These are phyloP conservation scores for Ophiostoma novo-ulmi DNA, from an alignment of 2,329 filamentous ascomycete species.

Conservation along the genomic window DNA sequence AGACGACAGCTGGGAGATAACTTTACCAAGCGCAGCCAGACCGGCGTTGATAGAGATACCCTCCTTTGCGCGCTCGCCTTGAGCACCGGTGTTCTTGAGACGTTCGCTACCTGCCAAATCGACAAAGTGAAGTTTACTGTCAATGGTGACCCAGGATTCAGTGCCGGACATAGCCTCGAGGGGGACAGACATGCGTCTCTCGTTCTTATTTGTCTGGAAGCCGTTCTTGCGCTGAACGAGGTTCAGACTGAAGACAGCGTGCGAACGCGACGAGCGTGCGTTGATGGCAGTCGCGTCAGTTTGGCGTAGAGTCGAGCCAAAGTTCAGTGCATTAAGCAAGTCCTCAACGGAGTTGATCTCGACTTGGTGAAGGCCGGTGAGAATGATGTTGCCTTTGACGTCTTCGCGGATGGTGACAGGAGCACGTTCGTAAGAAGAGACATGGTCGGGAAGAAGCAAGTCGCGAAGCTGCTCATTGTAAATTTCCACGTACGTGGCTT, in stretches of 20 bases:
- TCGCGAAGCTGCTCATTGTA: conserved; percentile 97
- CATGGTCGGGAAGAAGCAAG: conserved; percentile 72
- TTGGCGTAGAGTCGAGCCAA: conserved; percentile 89
- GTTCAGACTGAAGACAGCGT: conserved; percentile 95
- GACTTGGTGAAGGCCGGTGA: conserved; percentile 83
- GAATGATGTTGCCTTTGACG: conserved; percentile 84
- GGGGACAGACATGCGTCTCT: conserved; percentile 85
- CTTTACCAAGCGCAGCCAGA: conserved; percentile 89
- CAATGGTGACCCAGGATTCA: conserved; percentile 71
- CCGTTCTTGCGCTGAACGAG: conserved; percentile 76
- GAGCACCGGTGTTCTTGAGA: conserved; percentile 93
- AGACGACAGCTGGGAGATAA: conserved; percentile 95
- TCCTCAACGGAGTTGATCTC: conserved; percentile 90
- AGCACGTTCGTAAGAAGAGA: conserved; percentile 63
- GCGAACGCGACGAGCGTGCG: conserved; percentile 93
- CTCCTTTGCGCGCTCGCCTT: conserved; percentile 88
- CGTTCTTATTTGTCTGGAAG: conserved; percentile 48
- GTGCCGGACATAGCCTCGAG: conserved; percentile 70
- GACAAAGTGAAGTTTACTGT: conserved; percentile 98
- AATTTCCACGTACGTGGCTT: conserved; percentile 92
- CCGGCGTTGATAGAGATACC: conserved; percentile 98
- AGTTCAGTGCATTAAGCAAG: conserved; percentile 79
- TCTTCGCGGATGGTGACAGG: conserved; percentile 92
- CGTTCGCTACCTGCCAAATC: conserved; percentile 95
- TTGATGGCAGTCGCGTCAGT: conserved; percentile 97